Conservation (phyloP, 805 yeast species). For the Maudiozyma turicensis region DNA sequence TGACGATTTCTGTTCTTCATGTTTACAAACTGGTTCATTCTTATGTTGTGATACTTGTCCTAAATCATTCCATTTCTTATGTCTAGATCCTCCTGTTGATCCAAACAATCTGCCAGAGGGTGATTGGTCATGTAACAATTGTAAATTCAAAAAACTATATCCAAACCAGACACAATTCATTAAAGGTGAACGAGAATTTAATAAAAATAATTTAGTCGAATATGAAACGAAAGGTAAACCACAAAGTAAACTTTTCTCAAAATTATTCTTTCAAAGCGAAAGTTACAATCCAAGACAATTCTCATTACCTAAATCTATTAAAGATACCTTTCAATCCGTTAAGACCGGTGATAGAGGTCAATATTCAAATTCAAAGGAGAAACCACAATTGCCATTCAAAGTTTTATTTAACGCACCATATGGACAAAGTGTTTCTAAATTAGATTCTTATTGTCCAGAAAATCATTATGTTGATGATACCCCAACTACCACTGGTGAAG, state of each 20-base stretch:
- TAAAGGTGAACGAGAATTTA: not conserved
- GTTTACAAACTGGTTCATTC: slow-evolving; percentile 83
- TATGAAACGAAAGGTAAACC: too few relatives aligned
- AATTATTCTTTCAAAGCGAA: slow-evolving; percentile 49
- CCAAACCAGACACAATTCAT: slow-evolving; percentile 17
- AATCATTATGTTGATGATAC: slow-evolving; percentile 25
- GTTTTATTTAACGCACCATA: slow-evolving; percentile 39
- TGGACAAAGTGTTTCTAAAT: slow-evolving; percentile 26
- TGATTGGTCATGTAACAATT: slow-evolving; percentile 81
- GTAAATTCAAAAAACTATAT: slow-evolving; percentile 37
- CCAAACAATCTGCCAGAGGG: slow-evolving; percentile 71
- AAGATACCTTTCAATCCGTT: slow-evolving; percentile 68
- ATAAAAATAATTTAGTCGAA: too few relatives aligned
- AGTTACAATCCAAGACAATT: slow-evolving; percentile 57
- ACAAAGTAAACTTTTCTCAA: slow-evolving; percentile 34
- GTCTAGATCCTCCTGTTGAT: slow-evolving; percentile 84
- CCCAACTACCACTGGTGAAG: slow-evolving; percentile 26
- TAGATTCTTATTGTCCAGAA: slow-evolving; percentile 44
- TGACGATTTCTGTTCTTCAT: slow-evolving; percentile 85
- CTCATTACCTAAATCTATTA: slow-evolving; percentile 54
- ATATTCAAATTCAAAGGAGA: slow-evolving; percentile 51
- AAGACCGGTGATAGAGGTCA: slow-evolving; percentile 59
- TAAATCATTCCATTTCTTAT: slow-evolving; percentile 79
- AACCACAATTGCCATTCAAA: slow-evolving; percentile 32
- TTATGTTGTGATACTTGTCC: slow-evolving; percentile 94